Percentiles rank a stretch among this genome's conserved stretches.
phyloP scores from a whole-genome alignment of 2,329 filamentous ascomycete species.

The Xylariaceae sp. region DNA sequence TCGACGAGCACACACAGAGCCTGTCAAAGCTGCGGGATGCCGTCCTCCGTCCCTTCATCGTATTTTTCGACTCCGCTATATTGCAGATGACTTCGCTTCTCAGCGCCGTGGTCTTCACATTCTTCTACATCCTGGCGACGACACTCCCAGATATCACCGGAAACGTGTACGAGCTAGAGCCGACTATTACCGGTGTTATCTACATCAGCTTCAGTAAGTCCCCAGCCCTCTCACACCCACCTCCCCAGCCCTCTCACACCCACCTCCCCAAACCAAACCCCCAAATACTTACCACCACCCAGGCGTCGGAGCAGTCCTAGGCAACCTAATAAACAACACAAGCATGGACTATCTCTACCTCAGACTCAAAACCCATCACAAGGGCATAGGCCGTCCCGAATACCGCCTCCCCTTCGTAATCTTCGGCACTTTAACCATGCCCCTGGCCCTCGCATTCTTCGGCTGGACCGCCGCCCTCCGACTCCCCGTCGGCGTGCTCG shows the following conservation, averaged over 20 bases:
- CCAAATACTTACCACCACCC: conserved; percentile 11
- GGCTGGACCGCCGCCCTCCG: conserved; percentile 47
- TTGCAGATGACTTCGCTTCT: conserved; percentile 46
- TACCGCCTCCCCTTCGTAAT: conserved; percentile 51
- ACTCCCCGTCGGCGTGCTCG: conserved; percentile 40
- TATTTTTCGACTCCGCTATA: conserved; percentile 48
- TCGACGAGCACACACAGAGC: conserved; percentile 22
- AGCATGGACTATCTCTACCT: conserved; percentile 51
- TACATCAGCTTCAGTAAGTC: conserved; percentile 53
- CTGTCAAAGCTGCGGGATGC: conserved; percentile 35
- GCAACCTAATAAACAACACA: conserved; percentile 46
- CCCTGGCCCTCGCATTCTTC: conserved; percentile 42
- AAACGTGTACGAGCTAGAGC: conserved; percentile 45
- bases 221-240: background rate
- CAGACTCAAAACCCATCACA: conserved; percentile 37
- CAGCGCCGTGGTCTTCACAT: conserved; percentile 46
- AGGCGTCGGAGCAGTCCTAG: conserved; percentile 47
- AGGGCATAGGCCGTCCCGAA: conserved; percentile 46
- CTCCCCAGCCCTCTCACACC: background rate
- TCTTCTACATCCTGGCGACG: conserved; percentile 51
- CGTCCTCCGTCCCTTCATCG: conserved; percentile 42
- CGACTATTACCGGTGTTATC: conserved; percentile 47
- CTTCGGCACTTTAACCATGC: conserved; percentile 43
- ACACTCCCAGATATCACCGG: conserved; percentile 49
- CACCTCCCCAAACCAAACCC: background rate